These are phyloP conservation scores for Millerago galiae DNA, from an alignment of 805 yeast genomes.

Conservation along the genomic window DNA sequence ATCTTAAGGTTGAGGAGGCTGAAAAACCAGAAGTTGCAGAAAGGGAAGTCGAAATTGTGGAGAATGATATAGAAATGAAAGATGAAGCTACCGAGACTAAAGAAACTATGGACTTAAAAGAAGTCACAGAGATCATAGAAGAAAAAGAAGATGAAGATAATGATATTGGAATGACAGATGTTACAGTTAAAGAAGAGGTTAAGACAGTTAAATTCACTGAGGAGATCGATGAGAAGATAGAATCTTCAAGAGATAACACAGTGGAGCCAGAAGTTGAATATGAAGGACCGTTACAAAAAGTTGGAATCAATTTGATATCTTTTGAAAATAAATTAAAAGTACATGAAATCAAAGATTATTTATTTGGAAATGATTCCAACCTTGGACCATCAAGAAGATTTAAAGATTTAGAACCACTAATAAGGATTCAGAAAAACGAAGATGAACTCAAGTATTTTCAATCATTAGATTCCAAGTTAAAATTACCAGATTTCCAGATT, in stretches of 20 bases:
- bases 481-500: conserved; percentile 33
- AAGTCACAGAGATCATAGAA: neutral
- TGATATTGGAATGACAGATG: too few relatives aligned
- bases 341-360: conserved; percentile 26
- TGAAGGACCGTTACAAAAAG: conserved; percentile 67
- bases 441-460: conserved; percentile 8
- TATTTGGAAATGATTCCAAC: conserved; percentile 59
- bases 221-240: conserved; percentile 9
- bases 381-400: conserved; percentile 47
- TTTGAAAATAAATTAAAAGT: conserved; percentile 34
- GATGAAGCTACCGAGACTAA: neutral
- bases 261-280: conserved; percentile 26
- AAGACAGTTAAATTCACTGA: conserved; percentile 20
- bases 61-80: neutral
- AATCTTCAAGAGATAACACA: conserved; percentile 5
- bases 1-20: neutral
- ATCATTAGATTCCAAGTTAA: conserved; percentile 29
- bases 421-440: conserved; percentile 31
- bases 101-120: neutral
- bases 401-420: conserved; percentile 46
- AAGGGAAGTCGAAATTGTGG: neutral
- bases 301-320: conserved; percentile 47
- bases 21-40: neutral
- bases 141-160: neutral
- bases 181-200: conserved; percentile 2